Evolutionary conservation across 345 rosid genomes (phyloP), one percentile per base, ranked within the genome.

Genomic region (Cardamine resedifolia): DNA sequence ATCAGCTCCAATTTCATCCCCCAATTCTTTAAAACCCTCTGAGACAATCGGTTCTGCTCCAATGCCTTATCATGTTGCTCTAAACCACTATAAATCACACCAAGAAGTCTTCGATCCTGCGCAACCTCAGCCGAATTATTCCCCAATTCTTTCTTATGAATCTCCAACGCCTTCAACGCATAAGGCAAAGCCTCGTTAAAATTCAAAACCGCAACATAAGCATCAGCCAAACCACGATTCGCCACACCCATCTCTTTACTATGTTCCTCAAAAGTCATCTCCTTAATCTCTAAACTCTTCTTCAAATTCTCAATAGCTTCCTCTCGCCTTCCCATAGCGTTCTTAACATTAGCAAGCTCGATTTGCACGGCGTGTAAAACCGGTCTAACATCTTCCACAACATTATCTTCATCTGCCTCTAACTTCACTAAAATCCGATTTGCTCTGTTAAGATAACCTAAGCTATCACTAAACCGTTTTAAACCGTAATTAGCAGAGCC

Each of bases 321-420:
- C 73, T 95, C 99, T 65, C 96, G 67, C 77, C 96, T 85, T 18
- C 98, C 99, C 87, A 90, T 86, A 3, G 96, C 96, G 0, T 91
- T 87, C 79, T 95, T 90, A 39, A 86, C 98, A 72, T 88, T 88
- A 0, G 96, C 89, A 62, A 90, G 83, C 85, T 85, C 96, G 20
- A 88, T 90, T 41, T 88, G 84, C 79, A 91, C 98, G 0, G 96
- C 93, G 36, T 87, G 96, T 72, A 80, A 59, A 71, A 91, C 86
- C 0, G 98, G 90, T 73, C 84, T 79, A 48, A 90, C 73, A 28
- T 90, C 92, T 55, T 87, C 90, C 1, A 49, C 59, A 31, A 60
- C 72, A 51, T 75, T 56, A 64, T 44, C 75, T 24, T 80, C 90
- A 55, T 84, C 93, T 33, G 78, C 83, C 69, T 81, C 96, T 65